These are phyloP conservation scores for Myotisia sp. DNA, from an alignment of 2,329 filamentous ascomycete genomes.

Conservation along the genomic window DNA sequence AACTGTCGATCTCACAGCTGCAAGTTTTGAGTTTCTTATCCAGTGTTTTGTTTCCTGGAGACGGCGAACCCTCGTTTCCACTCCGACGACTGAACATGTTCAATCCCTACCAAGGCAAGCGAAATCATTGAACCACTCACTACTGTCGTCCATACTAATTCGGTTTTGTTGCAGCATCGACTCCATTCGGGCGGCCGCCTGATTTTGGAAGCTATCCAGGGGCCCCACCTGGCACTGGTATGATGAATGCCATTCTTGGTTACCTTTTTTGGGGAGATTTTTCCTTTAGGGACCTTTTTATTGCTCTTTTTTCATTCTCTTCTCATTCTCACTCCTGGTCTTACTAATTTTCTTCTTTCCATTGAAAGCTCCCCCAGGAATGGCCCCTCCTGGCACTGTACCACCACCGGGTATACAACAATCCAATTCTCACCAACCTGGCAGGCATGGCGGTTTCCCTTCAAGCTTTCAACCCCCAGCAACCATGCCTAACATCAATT, in stretches of 20 bases:
- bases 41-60: not conserved
- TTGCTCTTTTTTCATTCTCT: too few relatives aligned
- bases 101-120: conserved; percentile 31
- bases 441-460: conserved; percentile 66
- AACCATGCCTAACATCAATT: conserved; percentile 96
- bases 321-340: too few relatives aligned
- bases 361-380: conserved; percentile 58
- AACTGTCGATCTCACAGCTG: not conserved
- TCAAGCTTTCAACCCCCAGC: conserved; percentile 74
- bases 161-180: conserved; percentile 19
- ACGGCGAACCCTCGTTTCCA: not conserved
- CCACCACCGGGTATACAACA: conserved; percentile 66
- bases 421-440: conserved; percentile 58
- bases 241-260: conserved; percentile 18
- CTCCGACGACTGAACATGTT: conserved; percentile 22
- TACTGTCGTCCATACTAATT: conserved; percentile 2
- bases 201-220: conserved; percentile 59
- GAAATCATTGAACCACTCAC: not conserved
- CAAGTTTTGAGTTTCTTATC: not conserved
- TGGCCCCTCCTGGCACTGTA: conserved; percentile 64
- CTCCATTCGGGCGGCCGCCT: conserved; percentile 59
- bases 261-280: not conserved
- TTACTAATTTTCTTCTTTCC: conserved; percentile 9
- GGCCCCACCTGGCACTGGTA: conserved; percentile 72
- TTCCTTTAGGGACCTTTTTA: not conserved